Conservation (phyloP, 345 rosid species). For the Acer negundo region DNA sequence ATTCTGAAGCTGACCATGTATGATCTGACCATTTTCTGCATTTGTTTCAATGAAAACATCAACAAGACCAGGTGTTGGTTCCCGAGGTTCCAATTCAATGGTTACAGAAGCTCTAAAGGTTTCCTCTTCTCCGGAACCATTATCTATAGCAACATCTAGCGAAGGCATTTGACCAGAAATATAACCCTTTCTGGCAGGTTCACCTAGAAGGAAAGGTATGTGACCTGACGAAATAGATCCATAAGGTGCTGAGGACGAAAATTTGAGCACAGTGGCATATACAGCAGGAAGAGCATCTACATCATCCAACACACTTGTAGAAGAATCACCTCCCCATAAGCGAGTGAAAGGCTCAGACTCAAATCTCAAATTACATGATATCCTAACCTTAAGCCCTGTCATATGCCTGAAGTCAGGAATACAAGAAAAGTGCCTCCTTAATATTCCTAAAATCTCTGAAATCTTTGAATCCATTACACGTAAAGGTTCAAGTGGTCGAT, state of each 20-base stretch:
- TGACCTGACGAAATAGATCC: conserved; percentile 76
- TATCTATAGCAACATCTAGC: conserved; percentile 46
- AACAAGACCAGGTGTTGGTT: conserved; percentile 91
- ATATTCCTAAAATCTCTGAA: conserved; percentile 60
- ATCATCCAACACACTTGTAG: conserved; percentile 45
- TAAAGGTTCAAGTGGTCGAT: conserved; percentile 52
- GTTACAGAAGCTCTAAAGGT: conserved; percentile 62
- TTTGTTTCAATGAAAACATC: conserved; percentile 88
- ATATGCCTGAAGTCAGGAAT: conserved; percentile 85
- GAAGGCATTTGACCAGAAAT: conserved; percentile 36
- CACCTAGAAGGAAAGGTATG: conserved; percentile 88
- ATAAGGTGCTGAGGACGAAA: conserved; percentile 85
- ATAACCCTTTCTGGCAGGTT: conserved; percentile 43
- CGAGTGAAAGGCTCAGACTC: conserved; percentile 70
- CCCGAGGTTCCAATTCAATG: conserved; percentile 75
- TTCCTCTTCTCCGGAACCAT: conserved; percentile 48
- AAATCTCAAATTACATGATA: conserved; percentile 73
- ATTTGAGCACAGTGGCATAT: conserved; percentile 82
- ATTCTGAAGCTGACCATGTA: conserved; percentile 71
- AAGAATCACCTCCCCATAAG: conserved; percentile 47
- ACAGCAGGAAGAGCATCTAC: conserved; percentile 67
- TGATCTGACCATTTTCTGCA: conserved; percentile 77
- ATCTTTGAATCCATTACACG: conserved; percentile 87
- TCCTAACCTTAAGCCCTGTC: conserved; percentile 73
- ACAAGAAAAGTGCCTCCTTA: conserved; percentile 82